These are phyloP conservation scores for Cadophora gregata DNA, from an alignment of 2,329 filamentous ascomycete genomes.

Conservation along the genomic window DNA sequence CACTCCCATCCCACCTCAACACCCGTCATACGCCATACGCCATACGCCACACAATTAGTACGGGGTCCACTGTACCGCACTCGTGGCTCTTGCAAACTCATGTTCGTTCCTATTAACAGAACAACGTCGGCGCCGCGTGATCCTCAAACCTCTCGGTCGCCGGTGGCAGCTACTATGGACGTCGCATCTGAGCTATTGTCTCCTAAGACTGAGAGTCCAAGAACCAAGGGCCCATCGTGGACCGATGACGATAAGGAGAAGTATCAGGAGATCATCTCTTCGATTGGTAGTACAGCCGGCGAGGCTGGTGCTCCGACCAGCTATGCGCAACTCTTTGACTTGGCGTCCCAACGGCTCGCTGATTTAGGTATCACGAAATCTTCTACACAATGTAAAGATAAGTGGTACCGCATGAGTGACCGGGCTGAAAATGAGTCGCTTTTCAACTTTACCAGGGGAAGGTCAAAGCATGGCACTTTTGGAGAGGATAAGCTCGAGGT, in stretches of 20 bases:
- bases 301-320: constrained; percentile 2
- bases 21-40: not conserved
- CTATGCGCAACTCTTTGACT: constrained; percentile 13
- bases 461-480: constrained; percentile 11
- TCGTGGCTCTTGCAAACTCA: not conserved
- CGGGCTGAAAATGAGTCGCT: constrained; percentile 12
- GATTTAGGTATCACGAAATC: constrained; percentile 12
- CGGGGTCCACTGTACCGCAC: not conserved
- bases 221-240: not conserved
- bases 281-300: constrained; percentile 5
- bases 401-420: constrained; percentile 10
- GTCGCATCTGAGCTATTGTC: not conserved
- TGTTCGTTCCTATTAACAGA: constrained; percentile 14
- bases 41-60: not conserved
- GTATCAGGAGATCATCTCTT: constrained; percentile 11
- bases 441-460: constrained; percentile 4
- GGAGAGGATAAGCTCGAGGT: constrained; percentile 12
- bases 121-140: constrained; percentile 6
- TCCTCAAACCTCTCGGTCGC: not conserved
- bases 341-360: constrained; percentile 8
- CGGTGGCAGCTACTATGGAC: constrained; percentile 2
- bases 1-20: not conserved
- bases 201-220: not conserved
- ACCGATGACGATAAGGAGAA: constrained; percentile 11
- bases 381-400: constrained; percentile 15